Evolutionary conservation across 768 basidiomycete genomes (phyloP), one percentile per base, ranked within the genome.

Genomic region (Infundibulicybe gibba): DNA sequence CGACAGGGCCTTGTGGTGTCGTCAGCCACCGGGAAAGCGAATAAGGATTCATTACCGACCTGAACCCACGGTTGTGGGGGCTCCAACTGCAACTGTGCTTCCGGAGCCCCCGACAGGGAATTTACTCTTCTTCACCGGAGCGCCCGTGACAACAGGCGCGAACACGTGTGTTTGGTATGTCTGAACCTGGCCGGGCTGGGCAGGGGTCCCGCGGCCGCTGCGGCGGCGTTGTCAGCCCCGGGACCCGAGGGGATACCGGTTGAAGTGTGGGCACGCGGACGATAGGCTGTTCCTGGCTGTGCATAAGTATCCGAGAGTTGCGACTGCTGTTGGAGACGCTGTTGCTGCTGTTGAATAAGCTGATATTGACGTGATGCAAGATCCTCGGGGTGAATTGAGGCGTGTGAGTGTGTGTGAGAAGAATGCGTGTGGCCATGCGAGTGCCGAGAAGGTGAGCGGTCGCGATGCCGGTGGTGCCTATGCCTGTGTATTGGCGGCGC

Each of bases 81-180:
- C 35, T 10, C 14, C 14, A 38, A 14, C 17, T 19, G 35, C n/a
- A n/a, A 10, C 4, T 38, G 35, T 38, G 35, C 35, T 19, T 3
- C 25, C 25, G 25, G 34, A 43, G 47, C 40, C 37, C 44, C 52
- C 43, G 41, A 61, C 60, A 1, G 65, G 56, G 47, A 67, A 76
- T 61, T 86, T 84, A 32, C 63, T 62, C 67, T 85, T 85, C 67
- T 87, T 87, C 14, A 73, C 74, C 2, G 85, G 84, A 3, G 86
- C 83, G 46, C 86, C 86, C 0, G 80, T 87, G 6, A 86, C 82
- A 3, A 81, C 79, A 2, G 85, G 82, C 6, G 85, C 83, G 56
- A 88, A 88, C 11, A 85, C 78, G 58, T 87, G 85, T 0, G 80
- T 83, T 50, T 82, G 80, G 49, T 80, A 80, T 35, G 65, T 60